These are phyloP conservation scores for Diplodia sapinea DNA, from an alignment of 2,329 filamentous ascomycete species.

Conservation along the genomic window DNA sequence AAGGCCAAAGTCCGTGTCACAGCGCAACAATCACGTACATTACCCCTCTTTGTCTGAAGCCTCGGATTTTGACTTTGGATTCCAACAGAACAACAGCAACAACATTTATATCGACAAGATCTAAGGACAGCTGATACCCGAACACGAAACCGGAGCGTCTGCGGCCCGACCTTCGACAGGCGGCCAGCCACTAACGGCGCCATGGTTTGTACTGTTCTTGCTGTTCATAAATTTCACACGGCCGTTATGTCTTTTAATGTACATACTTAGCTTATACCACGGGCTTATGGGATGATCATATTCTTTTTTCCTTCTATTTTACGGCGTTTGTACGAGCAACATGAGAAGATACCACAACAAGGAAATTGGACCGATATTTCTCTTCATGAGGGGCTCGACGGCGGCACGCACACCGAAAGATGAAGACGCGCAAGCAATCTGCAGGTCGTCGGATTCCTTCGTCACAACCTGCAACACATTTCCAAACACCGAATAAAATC, in stretches of 20 bases:
- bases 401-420: conserved; percentile 14
- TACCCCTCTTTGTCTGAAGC: conserved; percentile 48
- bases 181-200: conserved; percentile 6
- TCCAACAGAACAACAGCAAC: conserved; percentile 10
- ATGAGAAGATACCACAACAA: conserved; percentile 29
- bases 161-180: conserved; percentile 23
- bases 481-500: background rate
- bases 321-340: conserved; percentile 28
- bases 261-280: conserved; percentile 30
- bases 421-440: conserved; percentile 15
- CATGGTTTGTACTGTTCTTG: conserved; percentile 15
- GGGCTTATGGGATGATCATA: conserved; percentile 19
- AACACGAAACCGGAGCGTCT: conserved; percentile 12
- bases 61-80: conserved; percentile 45
- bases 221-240: conserved; percentile 9
- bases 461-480: background rate
- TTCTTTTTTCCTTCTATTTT: conserved; percentile 1
- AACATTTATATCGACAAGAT: conserved; percentile 24
- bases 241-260: conserved; percentile 30
- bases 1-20: conserved; percentile 21
- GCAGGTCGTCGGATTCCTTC: background rate
- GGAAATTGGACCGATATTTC: conserved; percentile 13
- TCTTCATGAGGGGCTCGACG: conserved; percentile 17
- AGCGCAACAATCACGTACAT: conserved; percentile 38
- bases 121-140: conserved; percentile 1